Evolutionary conservation across 306 rosid genomes (phyloP).

Genomic region (Castanea sativa): DNA sequence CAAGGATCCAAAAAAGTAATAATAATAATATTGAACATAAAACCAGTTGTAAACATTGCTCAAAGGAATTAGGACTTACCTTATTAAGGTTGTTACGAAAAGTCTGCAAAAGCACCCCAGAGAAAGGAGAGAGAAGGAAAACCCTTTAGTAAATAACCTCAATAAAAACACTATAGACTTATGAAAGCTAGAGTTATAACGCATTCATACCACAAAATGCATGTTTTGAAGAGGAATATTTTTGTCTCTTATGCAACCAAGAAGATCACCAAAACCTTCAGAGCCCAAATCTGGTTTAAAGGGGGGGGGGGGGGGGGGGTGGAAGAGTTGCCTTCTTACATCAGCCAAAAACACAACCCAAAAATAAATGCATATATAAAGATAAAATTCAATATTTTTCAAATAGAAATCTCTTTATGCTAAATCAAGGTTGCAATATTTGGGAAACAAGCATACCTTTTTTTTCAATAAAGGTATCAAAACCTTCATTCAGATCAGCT

Average conservation of each 20-base stretch:
- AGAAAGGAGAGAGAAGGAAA: constrained; percentile 15
- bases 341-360: constrained; percentile 21
- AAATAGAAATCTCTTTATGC: not conserved
- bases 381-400: not conserved
- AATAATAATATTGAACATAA: not conserved
- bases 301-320: not conserved
- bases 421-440: not conserved
- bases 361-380: constrained; percentile 9
- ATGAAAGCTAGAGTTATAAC: constrained; percentile 12
- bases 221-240: constrained; percentile 76
- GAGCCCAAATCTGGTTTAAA: constrained; percentile 75
- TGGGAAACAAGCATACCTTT: constrained; percentile 42
- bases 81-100: constrained; percentile 91
- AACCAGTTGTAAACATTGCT: not conserved
- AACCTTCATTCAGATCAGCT: constrained; percentile 79
- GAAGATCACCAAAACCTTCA: constrained; percentile 87
- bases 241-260: constrained; percentile 84
- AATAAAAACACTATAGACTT: constrained; percentile 8
- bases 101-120: constrained; percentile 56
- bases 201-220: constrained; percentile 85
- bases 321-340: constrained; percentile 1
- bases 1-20: not conserved
- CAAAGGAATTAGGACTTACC: constrained; percentile 46
- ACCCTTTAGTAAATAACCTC: constrained; percentile 21
- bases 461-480: constrained; percentile 71